Evolutionary conservation across 345 rosid species (phyloP), one percentile per base, ranked within the genome.

Genomic region (Lepidium didymum): DNA sequence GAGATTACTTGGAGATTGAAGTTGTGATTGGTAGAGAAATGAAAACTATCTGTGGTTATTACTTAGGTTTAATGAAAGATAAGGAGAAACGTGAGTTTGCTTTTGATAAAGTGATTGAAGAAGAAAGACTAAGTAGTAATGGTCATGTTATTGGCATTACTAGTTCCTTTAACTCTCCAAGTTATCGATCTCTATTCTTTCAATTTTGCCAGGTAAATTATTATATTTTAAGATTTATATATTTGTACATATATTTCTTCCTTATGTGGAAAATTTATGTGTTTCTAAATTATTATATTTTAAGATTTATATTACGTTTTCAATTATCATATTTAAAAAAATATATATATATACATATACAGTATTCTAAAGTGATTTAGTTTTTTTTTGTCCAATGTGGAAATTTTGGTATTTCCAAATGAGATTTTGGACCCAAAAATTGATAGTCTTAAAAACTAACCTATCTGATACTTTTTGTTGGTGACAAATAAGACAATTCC

Each of bases 11-110:
- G 68, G 78, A 80, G 37, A 67, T 79, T 76, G 84, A 83, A 23
- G 73, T 25, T 47, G 84, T 82, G 47, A 25, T 78, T 1, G 91
- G 83, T 8, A 81, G 86, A 70, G 86, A 84, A 33, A 45, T 86
- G 74, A 80, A 79, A 59, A 64, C 41, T 8, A 43, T 76, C n/a
- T 46, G 67, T 21, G 89, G 86, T 4, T 82, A 79, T 45, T 86
- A 76, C 75, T 54, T 75, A 10, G 91, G 87, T 7, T 53, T 80
- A 53, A 75, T 88, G 87, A 84, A 77, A 58, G 79, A 67, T 33
- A 63, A 5, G 15, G 62, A 44, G 13, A 63, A 41, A 43, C 56
- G n/a, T 49, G 67, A 52, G 7, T 29, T n/a, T 29, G 27, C 31
- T 59, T 55, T 73, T 19, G 56, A 51, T 34, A 67, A 77, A 55